These are phyloP conservation scores for Penicillium macrosclerotiorum DNA, from an alignment of 495 filamentous ascomycete species.

Conservation along the genomic window DNA sequence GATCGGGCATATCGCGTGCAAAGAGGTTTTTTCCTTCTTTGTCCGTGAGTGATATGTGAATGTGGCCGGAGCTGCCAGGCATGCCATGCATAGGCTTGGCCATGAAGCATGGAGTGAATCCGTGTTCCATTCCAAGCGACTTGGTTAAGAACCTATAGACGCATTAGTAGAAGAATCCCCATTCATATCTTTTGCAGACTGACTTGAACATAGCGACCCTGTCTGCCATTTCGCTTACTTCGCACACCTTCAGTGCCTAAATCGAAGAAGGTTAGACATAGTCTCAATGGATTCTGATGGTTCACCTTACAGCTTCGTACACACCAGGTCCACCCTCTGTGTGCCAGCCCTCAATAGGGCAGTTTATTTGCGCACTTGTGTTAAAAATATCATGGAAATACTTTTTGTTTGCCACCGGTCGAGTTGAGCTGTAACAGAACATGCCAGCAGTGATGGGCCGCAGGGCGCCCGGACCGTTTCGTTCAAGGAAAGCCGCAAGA, in stretches of 20 bases:
- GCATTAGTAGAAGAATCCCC: background rate
- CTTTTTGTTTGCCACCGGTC: slow-evolving; percentile 82
- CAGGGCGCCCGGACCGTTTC: slow-evolving; percentile 63
- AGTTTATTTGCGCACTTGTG: slow-evolving; percentile 67
- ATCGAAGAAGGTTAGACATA: too few species aligned
- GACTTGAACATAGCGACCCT: slow-evolving; percentile 83
- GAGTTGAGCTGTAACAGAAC: slow-evolving; percentile 90
- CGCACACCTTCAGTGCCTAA: too few species aligned
- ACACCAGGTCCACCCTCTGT: slow-evolving; percentile 89
- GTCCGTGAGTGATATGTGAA: slow-evolving; percentile 76
- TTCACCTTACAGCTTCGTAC: slow-evolving; percentile 68
- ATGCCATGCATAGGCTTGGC: slow-evolving; percentile 85
- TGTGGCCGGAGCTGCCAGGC: slow-evolving; percentile 87
- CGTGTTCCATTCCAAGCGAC: slow-evolving; percentile 72
- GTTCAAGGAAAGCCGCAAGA: slow-evolving; percentile 63
- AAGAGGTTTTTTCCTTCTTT: slow-evolving; percentile 69
- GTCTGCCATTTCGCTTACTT: slow-evolving; percentile 78
- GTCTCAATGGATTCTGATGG: background rate
- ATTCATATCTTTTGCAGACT: slow-evolving; percentile 7
- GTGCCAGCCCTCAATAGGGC: slow-evolving; percentile 87
- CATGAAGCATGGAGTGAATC: slow-evolving; percentile 95
- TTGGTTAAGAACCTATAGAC: slow-evolving; percentile 74
- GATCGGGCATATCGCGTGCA: slow-evolving; percentile 63
- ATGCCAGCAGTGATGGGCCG: slow-evolving; percentile 82
- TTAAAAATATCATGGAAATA: slow-evolving; percentile 88